Conservation (phyloP, 2,329 filamentous ascomycete genomes). For the Lasiodiplodia sp. region DNA sequence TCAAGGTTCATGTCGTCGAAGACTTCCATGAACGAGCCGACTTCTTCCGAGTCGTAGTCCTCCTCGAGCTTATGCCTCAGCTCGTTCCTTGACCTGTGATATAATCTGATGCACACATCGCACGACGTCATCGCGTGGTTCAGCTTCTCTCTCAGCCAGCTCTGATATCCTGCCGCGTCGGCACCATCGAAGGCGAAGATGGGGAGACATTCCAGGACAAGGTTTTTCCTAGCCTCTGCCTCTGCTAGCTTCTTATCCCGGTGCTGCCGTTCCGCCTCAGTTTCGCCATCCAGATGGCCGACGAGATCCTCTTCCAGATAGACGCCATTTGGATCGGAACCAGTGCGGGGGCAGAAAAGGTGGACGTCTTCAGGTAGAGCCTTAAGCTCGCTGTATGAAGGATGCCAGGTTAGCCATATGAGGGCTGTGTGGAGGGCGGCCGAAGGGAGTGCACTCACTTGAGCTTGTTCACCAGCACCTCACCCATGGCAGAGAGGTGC, state of each 20-base stretch:
- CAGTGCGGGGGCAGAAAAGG: constrained; percentile 57
- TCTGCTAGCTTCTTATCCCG: constrained; percentile 45
- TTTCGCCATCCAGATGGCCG: constrained; percentile 40
- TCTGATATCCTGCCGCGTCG: constrained; percentile 53
- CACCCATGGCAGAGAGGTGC: constrained; percentile 19
- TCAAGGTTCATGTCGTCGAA: constrained; percentile 56
- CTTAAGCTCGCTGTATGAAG: constrained; percentile 44
- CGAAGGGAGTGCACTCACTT: constrained; percentile 1
- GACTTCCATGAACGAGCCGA: constrained; percentile 51
- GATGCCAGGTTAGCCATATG: neutral
- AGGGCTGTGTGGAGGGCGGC: neutral
- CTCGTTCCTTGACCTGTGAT: constrained; percentile 52
- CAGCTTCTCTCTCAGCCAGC: constrained; percentile 50
- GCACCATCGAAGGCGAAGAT: constrained; percentile 58
- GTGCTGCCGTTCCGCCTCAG: constrained; percentile 38
- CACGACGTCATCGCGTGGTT: constrained; percentile 53
- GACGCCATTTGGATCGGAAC: constrained; percentile 41
- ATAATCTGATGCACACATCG: constrained; percentile 59
- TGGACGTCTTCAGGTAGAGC: constrained; percentile 50
- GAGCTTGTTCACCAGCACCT: constrained; percentile 28
- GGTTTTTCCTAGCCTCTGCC: constrained; percentile 49
- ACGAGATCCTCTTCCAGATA: constrained; percentile 57
- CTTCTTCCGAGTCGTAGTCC: constrained; percentile 54
- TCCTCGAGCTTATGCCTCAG: constrained; percentile 51
- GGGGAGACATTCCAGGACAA: constrained; percentile 51